Evolutionary conservation across 2,329 filamentous ascomycete species (phyloP).

Genomic region (Arthrocladium fulminans): DNA sequence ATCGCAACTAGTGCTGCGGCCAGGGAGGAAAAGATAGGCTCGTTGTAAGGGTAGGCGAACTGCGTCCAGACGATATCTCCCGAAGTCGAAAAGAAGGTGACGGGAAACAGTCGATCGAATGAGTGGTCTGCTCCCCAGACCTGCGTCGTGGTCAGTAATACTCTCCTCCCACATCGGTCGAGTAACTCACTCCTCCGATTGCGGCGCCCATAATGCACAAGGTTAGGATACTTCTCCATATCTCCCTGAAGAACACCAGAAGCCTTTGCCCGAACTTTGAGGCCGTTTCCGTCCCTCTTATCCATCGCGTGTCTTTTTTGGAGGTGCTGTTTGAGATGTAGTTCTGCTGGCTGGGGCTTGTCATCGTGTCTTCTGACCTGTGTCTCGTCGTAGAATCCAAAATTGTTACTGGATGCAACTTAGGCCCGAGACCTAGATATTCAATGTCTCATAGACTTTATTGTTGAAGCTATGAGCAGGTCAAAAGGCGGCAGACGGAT

Average conservation of each 20-base stretch:
- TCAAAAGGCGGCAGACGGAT: neutral
- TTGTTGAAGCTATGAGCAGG: no score
- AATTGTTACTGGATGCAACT: neutral
- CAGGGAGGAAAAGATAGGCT: slow-evolving; percentile 13
- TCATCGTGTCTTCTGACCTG: neutral
- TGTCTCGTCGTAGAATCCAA: neutral
- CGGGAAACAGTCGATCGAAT: slow-evolving; percentile 6
- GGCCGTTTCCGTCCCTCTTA: neutral
- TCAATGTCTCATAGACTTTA: neutral
- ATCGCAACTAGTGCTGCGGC: slow-evolving; percentile 12
- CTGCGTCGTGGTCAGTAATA: neutral
- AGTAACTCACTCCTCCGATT: neutral
- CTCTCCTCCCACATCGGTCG: neutral
- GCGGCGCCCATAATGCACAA: slow-evolving; percentile 3
- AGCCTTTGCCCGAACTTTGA: neutral
- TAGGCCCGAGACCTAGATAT: neutral
- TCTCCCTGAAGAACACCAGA: neutral
- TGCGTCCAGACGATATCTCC: slow-evolving; percentile 12
- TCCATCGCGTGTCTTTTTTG: no score
- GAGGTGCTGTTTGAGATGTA: neutral
- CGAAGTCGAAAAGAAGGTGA: slow-evolving; percentile 8
- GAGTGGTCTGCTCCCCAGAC: slow-evolving; percentile 1
- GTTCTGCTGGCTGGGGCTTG: no score
- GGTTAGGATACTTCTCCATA: slow-evolving; percentile 6
- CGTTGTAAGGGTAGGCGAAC: slow-evolving; percentile 17